A percentile compares a stretch with the other conserved stretches of the same genome.
These are phyloP conservation scores for Fusarium avenaceum DNA, from an alignment of 2,329 filamentous ascomycete genomes.

Conservation along the genomic window DNA sequence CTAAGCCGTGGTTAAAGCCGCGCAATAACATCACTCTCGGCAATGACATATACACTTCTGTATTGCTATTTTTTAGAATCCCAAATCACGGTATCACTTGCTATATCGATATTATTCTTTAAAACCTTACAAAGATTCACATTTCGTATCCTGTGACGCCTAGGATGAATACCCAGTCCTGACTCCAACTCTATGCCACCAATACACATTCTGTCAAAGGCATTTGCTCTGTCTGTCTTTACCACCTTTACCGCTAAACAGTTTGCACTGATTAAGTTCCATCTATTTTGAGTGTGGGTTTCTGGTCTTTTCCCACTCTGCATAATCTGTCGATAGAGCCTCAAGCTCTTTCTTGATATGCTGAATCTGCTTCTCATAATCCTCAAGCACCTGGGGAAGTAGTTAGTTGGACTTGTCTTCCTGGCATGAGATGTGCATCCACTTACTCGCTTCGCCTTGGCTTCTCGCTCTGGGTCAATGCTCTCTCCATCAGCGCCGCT, in stretches of 20 bases:
- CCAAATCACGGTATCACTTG: slow-evolving; percentile 15
- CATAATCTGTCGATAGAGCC: slow-evolving; percentile 69
- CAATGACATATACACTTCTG: slow-evolving; percentile 19
- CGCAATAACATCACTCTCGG: slow-evolving; percentile 35
- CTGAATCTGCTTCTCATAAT: slow-evolving; percentile 84
- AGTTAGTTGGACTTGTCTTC: slow-evolving; percentile 31
- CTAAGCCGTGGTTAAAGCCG: slow-evolving; percentile 32
- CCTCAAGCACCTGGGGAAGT: slow-evolving; percentile 75
- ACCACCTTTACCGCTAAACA: slow-evolving; percentile 3
- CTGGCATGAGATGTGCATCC: neutral
- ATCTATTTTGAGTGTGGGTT: slow-evolving; percentile 56
- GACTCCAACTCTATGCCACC: slow-evolving; percentile 40
- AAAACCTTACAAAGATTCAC: slow-evolving; percentile 32
- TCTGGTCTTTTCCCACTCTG: slow-evolving; percentile 67
- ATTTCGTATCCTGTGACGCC: slow-evolving; percentile 41
- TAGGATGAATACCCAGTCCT: slow-evolving; percentile 42
- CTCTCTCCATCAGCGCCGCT: slow-evolving; percentile 68
- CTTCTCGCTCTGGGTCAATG: slow-evolving; percentile 77
- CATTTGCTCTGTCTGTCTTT: slow-evolving; percentile 20
- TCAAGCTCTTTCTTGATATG: slow-evolving; percentile 81
- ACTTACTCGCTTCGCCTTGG: slow-evolving; percentile 79
- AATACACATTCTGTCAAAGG: slow-evolving; percentile 40
- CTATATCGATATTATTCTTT: slow-evolving; percentile 24
- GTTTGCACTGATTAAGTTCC: slow-evolving; percentile 16
- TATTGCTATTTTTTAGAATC: slow-evolving; percentile 1